Base-by-base conservation (phyloP, 768 basidiomycete species). In the Psilocybe cyanescens region DNA sequence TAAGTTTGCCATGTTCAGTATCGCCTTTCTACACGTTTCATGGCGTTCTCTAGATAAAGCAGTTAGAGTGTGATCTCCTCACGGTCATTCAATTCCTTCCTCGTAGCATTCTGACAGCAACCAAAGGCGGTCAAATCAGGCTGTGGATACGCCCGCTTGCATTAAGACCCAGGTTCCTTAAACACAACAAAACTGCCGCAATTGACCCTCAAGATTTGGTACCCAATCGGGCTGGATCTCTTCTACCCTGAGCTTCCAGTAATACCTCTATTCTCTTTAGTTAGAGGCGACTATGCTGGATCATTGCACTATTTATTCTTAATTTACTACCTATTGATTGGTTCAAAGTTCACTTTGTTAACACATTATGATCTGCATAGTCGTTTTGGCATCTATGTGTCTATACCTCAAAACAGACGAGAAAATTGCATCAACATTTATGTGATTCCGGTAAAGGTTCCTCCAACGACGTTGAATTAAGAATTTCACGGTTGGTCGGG, bases 61-160 rank as follows among this genome's bases (percentile, higher is more conserved):
- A 87, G 12, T 79, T 96, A 28, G 95, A 95, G 61, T 81, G 84
- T 58, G 94, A 95, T 66, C 79, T 96, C 51, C 81, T 96, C 28
- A 85, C 91, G 4, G 82, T 81, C 37, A 71, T 97, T n/a, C 72
- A 81, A 9, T 94, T 97, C 75, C 81, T 94, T n/a, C 88, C 91
- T 1, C 86, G 88, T 1, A 87, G 84, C 24, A 75, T 99, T 19
- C 72, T 97, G 30, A 95, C 94, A 0, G 83, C 88, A n/a, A 89
- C 88, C 2, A 91, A 91, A 68, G 75, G 75, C 1, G 94, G 94
- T 0, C 81, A 87, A 57, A 83, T 97, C 67, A 94, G 89, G 72
- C 79, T 95, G 56, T 99, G 94, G 93, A 83, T 94, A 31, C 80
- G 91, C 19, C 92, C 92, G 16, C 80, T 94, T 44, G 83, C 83